phyloP scores from a whole-genome alignment of 2,329 filamentous ascomycete species.

The Thyridium curvatum region DNA sequence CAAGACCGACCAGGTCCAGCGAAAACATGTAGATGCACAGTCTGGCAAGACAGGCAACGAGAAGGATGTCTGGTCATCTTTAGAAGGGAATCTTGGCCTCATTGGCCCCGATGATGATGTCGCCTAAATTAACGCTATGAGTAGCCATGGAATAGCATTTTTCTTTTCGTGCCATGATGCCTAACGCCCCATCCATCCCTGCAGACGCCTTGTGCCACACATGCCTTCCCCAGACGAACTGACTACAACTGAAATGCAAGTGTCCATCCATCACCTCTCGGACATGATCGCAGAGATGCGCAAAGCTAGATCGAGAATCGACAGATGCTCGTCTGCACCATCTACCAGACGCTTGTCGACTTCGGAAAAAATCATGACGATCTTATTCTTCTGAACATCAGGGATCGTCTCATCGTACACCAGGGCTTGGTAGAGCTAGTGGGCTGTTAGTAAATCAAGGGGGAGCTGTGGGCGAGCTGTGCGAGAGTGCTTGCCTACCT shows the following conservation, averaged over 20 bases:
- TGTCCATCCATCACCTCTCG: conserved; percentile 21
- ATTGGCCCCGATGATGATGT: conserved; percentile 29
- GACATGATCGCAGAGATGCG: conserved; percentile 71
- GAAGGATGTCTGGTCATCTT: conserved; percentile 41
- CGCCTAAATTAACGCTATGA: conserved; percentile 1
- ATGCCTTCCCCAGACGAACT: background rate
- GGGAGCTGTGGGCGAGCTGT: too few species aligned
- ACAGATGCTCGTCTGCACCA: conserved; percentile 90
- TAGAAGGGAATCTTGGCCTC: conserved; percentile 49
- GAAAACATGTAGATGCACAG: conserved; percentile 12
- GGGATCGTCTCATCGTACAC: conserved; percentile 79
- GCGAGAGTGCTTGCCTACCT: conserved; percentile 61
- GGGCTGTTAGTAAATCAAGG: conserved; percentile 10
- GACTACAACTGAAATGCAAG: background rate
- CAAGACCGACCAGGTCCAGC: conserved; percentile 14
- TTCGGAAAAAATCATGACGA: conserved; percentile 85
- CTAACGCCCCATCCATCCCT: too few species aligned
- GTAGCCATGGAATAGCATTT: background rate
- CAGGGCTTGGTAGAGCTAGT: conserved; percentile 71
- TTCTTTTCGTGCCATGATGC: too few species aligned
- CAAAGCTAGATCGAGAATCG: conserved; percentile 77
- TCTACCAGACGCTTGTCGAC: conserved; percentile 92
- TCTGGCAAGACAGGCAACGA: conserved; percentile 16
- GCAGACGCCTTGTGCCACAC: background rate
- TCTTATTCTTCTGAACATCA: conserved; percentile 83